Base-by-base conservation (phyloP, 305 asterid species). In the Fraxinus baroniana region DNA sequence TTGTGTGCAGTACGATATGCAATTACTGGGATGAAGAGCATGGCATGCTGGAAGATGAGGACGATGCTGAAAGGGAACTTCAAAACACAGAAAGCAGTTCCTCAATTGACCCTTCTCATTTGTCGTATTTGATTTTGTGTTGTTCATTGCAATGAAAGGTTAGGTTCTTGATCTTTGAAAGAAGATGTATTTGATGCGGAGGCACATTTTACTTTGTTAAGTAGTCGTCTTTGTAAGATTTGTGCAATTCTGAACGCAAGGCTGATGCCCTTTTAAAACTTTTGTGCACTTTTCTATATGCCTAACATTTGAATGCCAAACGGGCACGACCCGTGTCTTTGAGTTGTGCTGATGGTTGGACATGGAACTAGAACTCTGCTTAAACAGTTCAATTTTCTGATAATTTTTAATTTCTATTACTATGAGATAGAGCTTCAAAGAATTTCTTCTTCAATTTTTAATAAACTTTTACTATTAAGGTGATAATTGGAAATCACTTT, bases 1-100 rank as follows among this genome's bases (percentile, higher is more conserved):
- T 52, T 3, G 15, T 83, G 73, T 86, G 87, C 91, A 89, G 92
- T 89, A 86, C 55, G 91, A 85, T 80, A 78, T 89, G 90, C 86
- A 88, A 83, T 44, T 57, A 6, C 20, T 18, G 68, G 26, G 26
- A 7, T 18, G 26, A 18, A 57, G 26, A 18, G 12, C 26, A 18
- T 18, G 68, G 10, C 68, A n/a, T 18, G 68, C 68, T 6, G 68
- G 92, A 89, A 80, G 90, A 87, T 15, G 87, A 88, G 81, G 89
- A 87, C 83, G 91, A 89, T 39, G 88, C 86, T 12, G 87, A 83
- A 76, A 87, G 87, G 83, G 90, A 89, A 60, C 88, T 76, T 62
- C 87, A 83, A 82, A 89, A 88, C 78, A 86, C 87, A 0, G 89
- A 52, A 52, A 1, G 62, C n/a, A 52, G 7, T 52, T 52, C 62